A percentile compares a stretch with the other conserved stretches of the same genome.
Conservation (phyloP, 176 grass and related monocot genomes). For the Oryza longistaminata region DNA sequence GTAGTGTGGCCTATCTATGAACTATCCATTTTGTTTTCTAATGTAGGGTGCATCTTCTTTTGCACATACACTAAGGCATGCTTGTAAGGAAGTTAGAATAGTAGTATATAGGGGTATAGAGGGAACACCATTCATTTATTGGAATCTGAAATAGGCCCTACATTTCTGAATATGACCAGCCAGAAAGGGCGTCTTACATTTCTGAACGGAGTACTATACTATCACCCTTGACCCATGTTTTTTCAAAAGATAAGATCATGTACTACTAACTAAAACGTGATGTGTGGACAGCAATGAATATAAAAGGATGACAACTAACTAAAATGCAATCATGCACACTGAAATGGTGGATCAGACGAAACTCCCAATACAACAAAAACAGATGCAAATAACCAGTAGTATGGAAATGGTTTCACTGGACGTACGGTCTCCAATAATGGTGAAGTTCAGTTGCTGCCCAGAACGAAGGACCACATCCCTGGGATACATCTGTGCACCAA, state of each 20-base stretch:
- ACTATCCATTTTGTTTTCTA: neutral
- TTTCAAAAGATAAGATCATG: neutral
- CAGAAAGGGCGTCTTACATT: neutral
- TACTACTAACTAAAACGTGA: neutral
- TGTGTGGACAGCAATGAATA: neutral
- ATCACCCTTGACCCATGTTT: neutral
- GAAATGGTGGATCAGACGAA: neutral
- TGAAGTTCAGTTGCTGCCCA: constrained; percentile 77
- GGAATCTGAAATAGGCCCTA: neutral
- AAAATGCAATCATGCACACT: constrained; percentile 12
- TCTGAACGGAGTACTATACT: neutral
- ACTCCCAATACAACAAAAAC: neutral
- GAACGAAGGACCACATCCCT: constrained; percentile 60
- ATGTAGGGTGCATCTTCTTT: neutral
- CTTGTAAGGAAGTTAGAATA: neutral
- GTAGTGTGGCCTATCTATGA: neutral
- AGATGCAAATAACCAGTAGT: neutral
- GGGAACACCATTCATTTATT: neutral
- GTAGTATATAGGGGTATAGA: neutral
- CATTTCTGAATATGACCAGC: neutral
- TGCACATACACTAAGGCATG: neutral
- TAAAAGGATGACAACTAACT: neutral
- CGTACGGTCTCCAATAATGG: constrained; percentile 65
- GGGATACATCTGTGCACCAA: constrained; percentile 68
- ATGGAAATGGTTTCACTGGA: constrained; percentile 35